Evolutionary conservation across 371 early-diverging fungal species (phyloP).

Genomic region (Apophysomyces elegans): DNA sequence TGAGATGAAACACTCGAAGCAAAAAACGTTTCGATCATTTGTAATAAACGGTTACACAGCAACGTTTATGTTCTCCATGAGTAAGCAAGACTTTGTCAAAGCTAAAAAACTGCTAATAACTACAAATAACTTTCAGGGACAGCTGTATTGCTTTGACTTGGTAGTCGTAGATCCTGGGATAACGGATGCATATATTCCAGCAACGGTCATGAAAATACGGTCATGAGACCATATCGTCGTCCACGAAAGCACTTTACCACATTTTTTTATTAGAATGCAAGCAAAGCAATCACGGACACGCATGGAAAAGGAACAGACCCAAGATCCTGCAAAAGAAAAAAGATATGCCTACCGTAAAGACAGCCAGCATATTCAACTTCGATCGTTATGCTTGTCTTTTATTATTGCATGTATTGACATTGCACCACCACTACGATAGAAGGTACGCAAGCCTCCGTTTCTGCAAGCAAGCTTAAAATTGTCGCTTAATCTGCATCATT

Average conservation of each 20-base stretch:
- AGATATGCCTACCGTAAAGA: no score
- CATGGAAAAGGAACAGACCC: no score
- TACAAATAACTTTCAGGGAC: background rate
- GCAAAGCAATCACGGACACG: no score
- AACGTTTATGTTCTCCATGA: background rate
- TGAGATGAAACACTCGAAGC: background rate
- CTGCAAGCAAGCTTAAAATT: no score
- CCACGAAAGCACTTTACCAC: background rate
- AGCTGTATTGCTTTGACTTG: background rate
- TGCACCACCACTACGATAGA: no score
- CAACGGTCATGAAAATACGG: background rate
- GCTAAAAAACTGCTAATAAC: background rate
- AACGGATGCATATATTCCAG: background rate
- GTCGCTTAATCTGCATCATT: background rate
- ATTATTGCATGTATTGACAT: no score
- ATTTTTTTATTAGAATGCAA: no score
- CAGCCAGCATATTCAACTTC: no score
- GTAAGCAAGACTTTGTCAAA: background rate
- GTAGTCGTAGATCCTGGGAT: background rate
- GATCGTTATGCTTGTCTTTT: no score
- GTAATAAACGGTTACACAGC: background rate
- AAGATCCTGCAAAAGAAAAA: no score
- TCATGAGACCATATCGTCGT: background rate
- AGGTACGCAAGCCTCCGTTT: no score
- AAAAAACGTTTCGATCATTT: background rate